Conservation (phyloP, 331 rosid species). For the Stylosanthes scabra region DNA sequence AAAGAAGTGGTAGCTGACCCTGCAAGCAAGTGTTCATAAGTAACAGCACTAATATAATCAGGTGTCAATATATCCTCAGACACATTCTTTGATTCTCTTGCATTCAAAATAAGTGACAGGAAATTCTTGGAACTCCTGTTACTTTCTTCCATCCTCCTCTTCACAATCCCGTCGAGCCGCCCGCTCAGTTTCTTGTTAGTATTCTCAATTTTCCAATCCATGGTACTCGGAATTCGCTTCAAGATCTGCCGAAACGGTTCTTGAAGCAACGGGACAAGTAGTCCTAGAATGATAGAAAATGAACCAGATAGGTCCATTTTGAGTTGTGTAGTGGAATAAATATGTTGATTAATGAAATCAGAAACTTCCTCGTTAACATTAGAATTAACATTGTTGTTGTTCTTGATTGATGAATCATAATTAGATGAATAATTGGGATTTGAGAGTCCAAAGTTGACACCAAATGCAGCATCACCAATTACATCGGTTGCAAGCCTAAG, state of each 20-base stretch:
- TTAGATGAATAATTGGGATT: slow-evolving; percentile 44
- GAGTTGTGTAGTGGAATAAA: slow-evolving; percentile 91
- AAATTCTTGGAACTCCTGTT: slow-evolving; percentile 64
- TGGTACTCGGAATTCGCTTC: slow-evolving; percentile 80
- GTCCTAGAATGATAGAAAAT: slow-evolving; percentile 84
- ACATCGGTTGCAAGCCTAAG: slow-evolving; percentile 85
- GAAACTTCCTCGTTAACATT: slow-evolving; percentile 57
- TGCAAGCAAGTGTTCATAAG: slow-evolving; percentile 90
- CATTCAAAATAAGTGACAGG: slow-evolving; percentile 69
- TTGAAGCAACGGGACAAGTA: slow-evolving; percentile 76
- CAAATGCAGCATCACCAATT: slow-evolving; percentile 94
- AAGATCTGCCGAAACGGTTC: slow-evolving; percentile 85
- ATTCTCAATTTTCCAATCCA: slow-evolving; percentile 85
- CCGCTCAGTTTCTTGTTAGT: slow-evolving; percentile 59
- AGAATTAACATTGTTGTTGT: slow-evolving; percentile 1
- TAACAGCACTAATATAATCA: slow-evolving; percentile 76
- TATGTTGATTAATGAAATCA: slow-evolving; percentile 81
- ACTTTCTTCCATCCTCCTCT: slow-evolving; percentile 60
- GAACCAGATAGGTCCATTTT: slow-evolving; percentile 97
- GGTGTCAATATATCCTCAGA: slow-evolving; percentile 59
- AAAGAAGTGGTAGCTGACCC: slow-evolving; percentile 87
- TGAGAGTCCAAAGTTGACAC: slow-evolving; percentile 89
- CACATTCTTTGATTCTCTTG: slow-evolving; percentile 60
- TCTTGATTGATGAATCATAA: slow-evolving; percentile 43
- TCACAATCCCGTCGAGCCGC: slow-evolving; percentile 69